phyloP scores from a whole-genome alignment of 2,329 filamentous ascomycete genomes.

The Ceratocystis cubensis region DNA sequence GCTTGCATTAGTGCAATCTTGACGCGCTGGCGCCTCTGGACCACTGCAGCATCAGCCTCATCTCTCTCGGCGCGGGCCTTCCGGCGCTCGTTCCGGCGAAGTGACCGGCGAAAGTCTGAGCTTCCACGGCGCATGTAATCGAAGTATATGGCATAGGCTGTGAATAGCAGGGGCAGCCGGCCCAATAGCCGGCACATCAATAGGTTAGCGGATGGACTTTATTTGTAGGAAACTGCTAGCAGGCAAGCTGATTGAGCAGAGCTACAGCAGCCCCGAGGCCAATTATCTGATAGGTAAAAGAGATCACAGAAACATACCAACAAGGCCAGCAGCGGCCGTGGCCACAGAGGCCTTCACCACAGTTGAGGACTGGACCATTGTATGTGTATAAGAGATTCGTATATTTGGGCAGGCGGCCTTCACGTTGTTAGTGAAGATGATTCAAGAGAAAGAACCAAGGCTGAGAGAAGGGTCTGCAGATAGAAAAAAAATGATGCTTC shows the following conservation, averaged over 20 bases:
- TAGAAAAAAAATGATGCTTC: constrained; percentile 3
- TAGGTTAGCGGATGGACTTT: not conserved
- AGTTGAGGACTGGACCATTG: constrained; percentile 40
- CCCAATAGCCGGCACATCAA: constrained; percentile 9
- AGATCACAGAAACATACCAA: constrained; percentile 36
- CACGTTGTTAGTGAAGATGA: not conserved
- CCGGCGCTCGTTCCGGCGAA: constrained; percentile 64
- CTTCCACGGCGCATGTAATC: constrained; percentile 53
- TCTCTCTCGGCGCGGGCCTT: constrained; percentile 61
- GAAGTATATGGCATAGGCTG: constrained; percentile 56
- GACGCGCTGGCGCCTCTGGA: constrained; percentile 60
- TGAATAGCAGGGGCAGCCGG: constrained; percentile 15
- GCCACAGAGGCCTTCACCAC: constrained; percentile 50
- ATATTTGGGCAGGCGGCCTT: not conserved
- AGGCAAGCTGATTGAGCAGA: not conserved
- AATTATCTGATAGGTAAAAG: not conserved
- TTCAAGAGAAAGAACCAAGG: not conserved
- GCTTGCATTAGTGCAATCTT: constrained; percentile 64
- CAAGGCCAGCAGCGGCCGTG: constrained; percentile 45
- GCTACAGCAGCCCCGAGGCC: not conserved
- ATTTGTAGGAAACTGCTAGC: too few species aligned
- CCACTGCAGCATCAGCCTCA: constrained; percentile 51
- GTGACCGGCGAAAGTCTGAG: constrained; percentile 51
- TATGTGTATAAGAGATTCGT: constrained; percentile 16
- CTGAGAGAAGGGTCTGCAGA: not conserved